Evolutionary conservation across 2,329 filamentous ascomycete species (phyloP).

Genomic region (Colletotrichum trifolii): DNA sequence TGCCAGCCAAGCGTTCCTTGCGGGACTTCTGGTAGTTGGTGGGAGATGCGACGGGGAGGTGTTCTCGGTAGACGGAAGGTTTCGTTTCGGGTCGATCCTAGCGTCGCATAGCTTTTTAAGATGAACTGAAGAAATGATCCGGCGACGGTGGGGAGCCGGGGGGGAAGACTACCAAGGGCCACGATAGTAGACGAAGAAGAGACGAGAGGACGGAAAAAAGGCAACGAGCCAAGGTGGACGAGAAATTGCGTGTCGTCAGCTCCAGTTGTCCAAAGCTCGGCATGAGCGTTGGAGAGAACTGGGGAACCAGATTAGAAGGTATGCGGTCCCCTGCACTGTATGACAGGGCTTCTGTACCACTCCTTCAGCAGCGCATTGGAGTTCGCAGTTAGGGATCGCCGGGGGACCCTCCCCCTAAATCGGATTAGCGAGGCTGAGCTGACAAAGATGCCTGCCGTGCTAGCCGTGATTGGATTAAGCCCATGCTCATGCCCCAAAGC

Average conservation of each 20-base stretch:
- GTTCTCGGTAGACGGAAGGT: slow-evolving; percentile 16
- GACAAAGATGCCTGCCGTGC: slow-evolving; percentile 31
- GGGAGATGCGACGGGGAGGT: not conserved
- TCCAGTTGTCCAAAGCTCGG: slow-evolving; percentile 10
- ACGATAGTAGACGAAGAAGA: not conserved
- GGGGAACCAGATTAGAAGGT: slow-evolving; percentile 9
- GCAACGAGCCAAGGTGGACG: slow-evolving; percentile 29
- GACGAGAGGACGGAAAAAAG: slow-evolving; percentile 12
- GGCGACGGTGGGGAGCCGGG: slow-evolving; percentile 1
- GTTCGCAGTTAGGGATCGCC: slow-evolving; percentile 11
- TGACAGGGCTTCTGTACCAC: too few species aligned
- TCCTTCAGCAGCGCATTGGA: too few species aligned
- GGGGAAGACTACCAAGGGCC: not conserved
- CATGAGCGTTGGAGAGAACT: slow-evolving; percentile 21
- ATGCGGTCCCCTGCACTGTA: too few species aligned
- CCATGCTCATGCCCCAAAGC: slow-evolving; percentile 25
- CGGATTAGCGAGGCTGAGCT: slow-evolving; percentile 36
- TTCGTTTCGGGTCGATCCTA: slow-evolving; percentile 26
- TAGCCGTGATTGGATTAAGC: slow-evolving; percentile 25
- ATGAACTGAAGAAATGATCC: slow-evolving; percentile 13
- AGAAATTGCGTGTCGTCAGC: slow-evolving; percentile 36
- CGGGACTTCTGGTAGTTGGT: slow-evolving; percentile 4
- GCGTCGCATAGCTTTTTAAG: slow-evolving; percentile 32
- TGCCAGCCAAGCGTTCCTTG: slow-evolving; percentile 8
- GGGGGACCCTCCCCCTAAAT: slow-evolving; percentile 30